These are phyloP conservation scores for Tremella fuciformis DNA, from an alignment of 768 basidiomycete species.

Conservation along the genomic window DNA sequence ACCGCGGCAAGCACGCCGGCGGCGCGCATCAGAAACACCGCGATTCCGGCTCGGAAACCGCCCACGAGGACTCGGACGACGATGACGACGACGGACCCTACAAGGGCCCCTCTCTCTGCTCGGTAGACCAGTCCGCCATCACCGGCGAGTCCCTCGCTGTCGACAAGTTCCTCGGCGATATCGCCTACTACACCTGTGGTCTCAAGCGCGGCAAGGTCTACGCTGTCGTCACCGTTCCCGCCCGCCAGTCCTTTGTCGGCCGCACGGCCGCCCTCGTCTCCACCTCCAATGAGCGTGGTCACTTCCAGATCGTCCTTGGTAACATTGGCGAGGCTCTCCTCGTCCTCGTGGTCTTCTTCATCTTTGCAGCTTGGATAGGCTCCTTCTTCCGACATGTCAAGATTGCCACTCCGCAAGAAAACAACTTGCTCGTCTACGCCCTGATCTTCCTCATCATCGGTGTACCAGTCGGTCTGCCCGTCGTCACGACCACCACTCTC, in stretches of 20 bases:
- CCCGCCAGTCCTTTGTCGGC: constrained; percentile 56
- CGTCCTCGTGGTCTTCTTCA: constrained; percentile 55
- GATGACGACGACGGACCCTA: constrained; percentile 50
- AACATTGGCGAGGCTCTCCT: constrained; percentile 55
- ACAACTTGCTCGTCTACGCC: constrained; percentile 57
- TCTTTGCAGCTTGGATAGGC: constrained; percentile 57
- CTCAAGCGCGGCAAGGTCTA: constrained; percentile 48
- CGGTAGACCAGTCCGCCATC: constrained; percentile 57
- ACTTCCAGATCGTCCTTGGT: constrained; percentile 57
- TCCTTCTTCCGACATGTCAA: constrained; percentile 53
- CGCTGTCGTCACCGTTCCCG: constrained; percentile 52
- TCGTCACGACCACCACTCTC: constrained; percentile 55
- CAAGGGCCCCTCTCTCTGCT: constrained; percentile 55
- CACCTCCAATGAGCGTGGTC: constrained; percentile 53
- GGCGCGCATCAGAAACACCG: too few relatives aligned
- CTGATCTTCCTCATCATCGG: constrained; percentile 57
- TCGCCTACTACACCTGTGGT: constrained; percentile 54
- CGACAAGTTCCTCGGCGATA: constrained; percentile 57
- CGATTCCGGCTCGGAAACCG: constrained; percentile 1
- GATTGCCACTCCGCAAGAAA: constrained; percentile 55
- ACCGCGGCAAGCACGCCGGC: constrained; percentile 22
- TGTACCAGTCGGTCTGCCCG: constrained; percentile 58
- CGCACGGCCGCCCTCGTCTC: constrained; percentile 56
- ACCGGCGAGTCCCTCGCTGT: constrained; percentile 58
- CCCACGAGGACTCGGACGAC: constrained; percentile 23